Percentiles rank a stretch among this genome's conserved stretches.
Conservation (phyloP, 2,329 filamentous ascomycete genomes). For the Hirsutella minnesotensis region DNA sequence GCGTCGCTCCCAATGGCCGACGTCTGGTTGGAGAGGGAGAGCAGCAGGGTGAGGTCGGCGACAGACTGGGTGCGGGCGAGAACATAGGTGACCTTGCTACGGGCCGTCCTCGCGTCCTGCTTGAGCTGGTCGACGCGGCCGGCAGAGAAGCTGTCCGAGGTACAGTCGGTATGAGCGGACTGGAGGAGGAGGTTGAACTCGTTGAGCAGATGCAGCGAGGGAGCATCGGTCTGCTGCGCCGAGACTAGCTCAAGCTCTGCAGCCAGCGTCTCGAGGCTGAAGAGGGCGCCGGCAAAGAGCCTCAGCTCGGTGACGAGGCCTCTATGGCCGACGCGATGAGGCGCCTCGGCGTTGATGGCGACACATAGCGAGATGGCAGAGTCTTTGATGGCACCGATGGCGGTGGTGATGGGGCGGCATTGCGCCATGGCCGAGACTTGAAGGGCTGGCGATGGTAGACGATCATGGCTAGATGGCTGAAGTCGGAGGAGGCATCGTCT, state of each 20-base stretch:
- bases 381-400: too few species aligned
- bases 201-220: neutral
- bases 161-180: neutral
- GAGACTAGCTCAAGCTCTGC: constrained; percentile 6
- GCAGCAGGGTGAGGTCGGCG: neutral
- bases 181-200: neutral
- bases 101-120: neutral
- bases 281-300: constrained; percentile 11
- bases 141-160: neutral
- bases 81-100: neutral
- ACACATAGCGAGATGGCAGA: too few species aligned
- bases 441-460: too few species aligned
- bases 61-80: neutral
- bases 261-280: constrained; percentile 12
- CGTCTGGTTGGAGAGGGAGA: neutral
- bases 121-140: neutral
- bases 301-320: constrained; percentile 8
- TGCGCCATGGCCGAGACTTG: too few species aligned
- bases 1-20: neutral
- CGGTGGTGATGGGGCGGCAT: too few species aligned
- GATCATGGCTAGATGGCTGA: too few species aligned
- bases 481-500: too few species aligned
- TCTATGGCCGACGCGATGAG: neutral
- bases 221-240: neutral
- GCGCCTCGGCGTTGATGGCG: too few species aligned